Conservation (phyloP, 169 alveolate species). For the Eimeria sp. region DNA sequence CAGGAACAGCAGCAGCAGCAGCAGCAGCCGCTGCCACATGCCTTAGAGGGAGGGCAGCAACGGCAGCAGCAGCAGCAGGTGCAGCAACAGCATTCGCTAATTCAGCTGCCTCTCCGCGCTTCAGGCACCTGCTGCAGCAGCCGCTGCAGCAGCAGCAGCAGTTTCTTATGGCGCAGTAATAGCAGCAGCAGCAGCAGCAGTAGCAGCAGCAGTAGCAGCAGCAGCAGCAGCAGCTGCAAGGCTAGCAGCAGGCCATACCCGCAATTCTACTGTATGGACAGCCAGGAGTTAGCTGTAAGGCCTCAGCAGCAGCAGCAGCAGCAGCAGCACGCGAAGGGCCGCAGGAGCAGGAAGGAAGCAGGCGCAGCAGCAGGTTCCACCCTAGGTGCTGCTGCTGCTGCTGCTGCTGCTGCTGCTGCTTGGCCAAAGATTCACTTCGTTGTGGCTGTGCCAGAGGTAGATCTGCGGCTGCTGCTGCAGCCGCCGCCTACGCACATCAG, state of each 20-base stretch:
- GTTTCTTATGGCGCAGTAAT: not conserved
- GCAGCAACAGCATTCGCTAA: not conserved
- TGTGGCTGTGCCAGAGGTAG: conserved; percentile 23
- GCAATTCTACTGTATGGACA: not conserved
- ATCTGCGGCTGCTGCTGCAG: conserved; percentile 54
- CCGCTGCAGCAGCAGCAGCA: conserved; percentile 55
- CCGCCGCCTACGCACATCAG: conserved; percentile 17
- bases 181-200: conserved; percentile 62
- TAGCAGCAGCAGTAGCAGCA: too few species aligned
- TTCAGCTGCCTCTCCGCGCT: not conserved
- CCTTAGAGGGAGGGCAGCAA: not conserved
- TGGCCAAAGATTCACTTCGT: conserved; percentile 13
- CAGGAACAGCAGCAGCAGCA: conserved; percentile 31
- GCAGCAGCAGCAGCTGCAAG: too few species aligned
- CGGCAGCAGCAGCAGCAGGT: conserved; percentile 14
- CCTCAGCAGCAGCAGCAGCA: conserved; percentile 63
- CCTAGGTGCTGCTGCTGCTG: conserved; percentile 11
- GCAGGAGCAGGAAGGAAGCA: not conserved
- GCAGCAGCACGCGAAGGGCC: not conserved
- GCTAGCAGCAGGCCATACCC: conserved; percentile 30
- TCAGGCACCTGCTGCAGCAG: conserved; percentile 16
- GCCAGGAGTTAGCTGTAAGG: not conserved
- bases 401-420: conserved; percentile 56
- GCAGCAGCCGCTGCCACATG: not conserved
- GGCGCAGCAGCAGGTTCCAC: not conserved